Evolutionary conservation across 768 basidiomycete genomes (phyloP).

Genomic region (Rhodocollybia butyracea): DNA sequence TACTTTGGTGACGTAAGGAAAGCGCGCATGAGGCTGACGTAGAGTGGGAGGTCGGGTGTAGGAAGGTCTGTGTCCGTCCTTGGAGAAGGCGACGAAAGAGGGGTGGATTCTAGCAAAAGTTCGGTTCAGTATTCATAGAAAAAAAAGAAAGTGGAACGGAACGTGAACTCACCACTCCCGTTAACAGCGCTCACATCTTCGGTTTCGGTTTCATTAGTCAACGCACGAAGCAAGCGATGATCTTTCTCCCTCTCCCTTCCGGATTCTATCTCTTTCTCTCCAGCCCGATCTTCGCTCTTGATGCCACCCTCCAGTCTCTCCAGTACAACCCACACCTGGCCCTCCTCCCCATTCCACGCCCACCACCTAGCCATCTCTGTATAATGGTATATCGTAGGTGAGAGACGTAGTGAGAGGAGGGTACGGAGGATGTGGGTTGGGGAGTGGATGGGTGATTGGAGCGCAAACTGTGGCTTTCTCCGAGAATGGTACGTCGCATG

Average conservation of each 20-base stretch:
- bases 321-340: not conserved
- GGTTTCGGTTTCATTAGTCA: not conserved
- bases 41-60: not conserved
- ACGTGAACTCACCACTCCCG: too few relatives aligned
- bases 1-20: slow-evolving; percentile 2
- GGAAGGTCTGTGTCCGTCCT: not conserved
- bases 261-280: not conserved
- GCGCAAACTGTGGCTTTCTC: too few relatives aligned
- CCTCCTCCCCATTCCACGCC: not conserved
- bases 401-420: not conserved
- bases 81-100: not conserved
- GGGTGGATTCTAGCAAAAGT: too few relatives aligned
- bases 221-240: not conserved
- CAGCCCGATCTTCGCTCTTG: not conserved
- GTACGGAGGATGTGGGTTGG: not conserved
- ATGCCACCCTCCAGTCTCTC: not conserved
- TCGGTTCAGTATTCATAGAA: too few relatives aligned
- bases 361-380: slow-evolving; percentile 3
- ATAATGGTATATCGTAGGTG: slow-evolving; percentile 4
- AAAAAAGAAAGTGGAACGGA: too few relatives aligned
- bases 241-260: too few relatives aligned
- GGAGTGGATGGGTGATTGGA: not conserved
- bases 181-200: not conserved
- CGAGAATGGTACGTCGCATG: not conserved
- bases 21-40: slow-evolving; percentile 7